These are phyloP conservation scores for Nothopassalora personata DNA, from an alignment of 2,329 filamentous ascomycete species.

Conservation along the genomic window DNA sequence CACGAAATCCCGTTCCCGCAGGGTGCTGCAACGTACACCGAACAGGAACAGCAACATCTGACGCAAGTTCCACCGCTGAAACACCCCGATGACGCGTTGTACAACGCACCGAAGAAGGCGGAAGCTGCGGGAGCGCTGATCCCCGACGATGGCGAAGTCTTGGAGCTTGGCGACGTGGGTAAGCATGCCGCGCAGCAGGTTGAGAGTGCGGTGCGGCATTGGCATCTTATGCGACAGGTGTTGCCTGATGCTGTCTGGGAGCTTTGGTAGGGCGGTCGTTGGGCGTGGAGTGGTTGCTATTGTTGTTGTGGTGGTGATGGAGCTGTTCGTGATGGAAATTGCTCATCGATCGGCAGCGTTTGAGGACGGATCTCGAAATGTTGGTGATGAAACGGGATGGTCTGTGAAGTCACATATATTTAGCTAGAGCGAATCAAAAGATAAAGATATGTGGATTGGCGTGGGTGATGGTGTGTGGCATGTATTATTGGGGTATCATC, in stretches of 20 bases:
- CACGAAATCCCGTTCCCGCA: constrained; percentile 45
- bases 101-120: neutral
- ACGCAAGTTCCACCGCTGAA: constrained; percentile 22
- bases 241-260: constrained; percentile 78
- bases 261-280: constrained; percentile 56
- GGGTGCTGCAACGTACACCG: too few species aligned
- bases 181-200: constrained; percentile 67
- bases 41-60: neutral
- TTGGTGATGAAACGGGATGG: constrained; percentile 3
- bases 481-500: neutral
- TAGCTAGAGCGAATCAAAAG: neutral
- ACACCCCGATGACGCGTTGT: neutral
- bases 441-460: neutral
- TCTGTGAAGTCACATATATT: neutral
- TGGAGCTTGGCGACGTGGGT: constrained; percentile 59
- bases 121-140: neutral
- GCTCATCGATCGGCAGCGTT: neutral
- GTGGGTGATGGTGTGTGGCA: neutral
- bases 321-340: neutral
- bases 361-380: neutral
- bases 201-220: constrained; percentile 75
- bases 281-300: neutral
- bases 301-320: neutral
- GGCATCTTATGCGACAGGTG: constrained; percentile 84
- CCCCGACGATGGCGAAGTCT: constrained; percentile 44